Conservation (phyloP, 352 stramenopile species). For the Phytophthora agathidicida region DNA sequence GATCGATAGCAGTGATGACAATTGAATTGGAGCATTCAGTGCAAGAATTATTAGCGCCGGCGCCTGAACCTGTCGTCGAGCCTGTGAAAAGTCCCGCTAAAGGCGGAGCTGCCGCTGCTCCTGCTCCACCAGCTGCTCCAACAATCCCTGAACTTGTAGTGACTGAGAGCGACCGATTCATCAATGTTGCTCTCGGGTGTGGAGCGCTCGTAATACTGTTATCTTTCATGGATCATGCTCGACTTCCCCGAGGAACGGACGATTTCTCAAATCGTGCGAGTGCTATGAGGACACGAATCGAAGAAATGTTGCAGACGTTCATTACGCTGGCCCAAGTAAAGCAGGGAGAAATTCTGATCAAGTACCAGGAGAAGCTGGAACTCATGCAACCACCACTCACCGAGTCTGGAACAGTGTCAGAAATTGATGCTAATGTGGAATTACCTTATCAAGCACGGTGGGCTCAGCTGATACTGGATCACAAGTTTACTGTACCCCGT, state of each 20-base stretch:
- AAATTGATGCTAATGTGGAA: background rate
- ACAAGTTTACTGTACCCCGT: conserved; percentile 38
- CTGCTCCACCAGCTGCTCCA: background rate
- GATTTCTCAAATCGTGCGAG: conserved; percentile 3
- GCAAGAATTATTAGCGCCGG: conserved; percentile 4
- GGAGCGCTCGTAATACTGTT: conserved; percentile 51
- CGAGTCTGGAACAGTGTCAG: background rate
- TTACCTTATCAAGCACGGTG: conserved; percentile 42
- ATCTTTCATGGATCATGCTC: conserved; percentile 46
- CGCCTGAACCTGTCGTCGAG: conserved; percentile 18
- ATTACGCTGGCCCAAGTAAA: conserved; percentile 35
- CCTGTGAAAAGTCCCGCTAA: conserved; percentile 22
- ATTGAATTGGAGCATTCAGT: conserved; percentile 17
- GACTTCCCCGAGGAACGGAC: conserved; percentile 6
- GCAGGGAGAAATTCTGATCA: conserved; percentile 10
- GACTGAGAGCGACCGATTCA: conserved; percentile 44
- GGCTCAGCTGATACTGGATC: conserved; percentile 55
- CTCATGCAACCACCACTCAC: background rate
- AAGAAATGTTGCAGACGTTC: conserved; percentile 37
- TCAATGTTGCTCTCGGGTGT: conserved; percentile 43
- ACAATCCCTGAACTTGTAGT: conserved; percentile 21
- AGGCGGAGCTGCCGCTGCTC: background rate
- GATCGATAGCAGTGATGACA: conserved; percentile 35
- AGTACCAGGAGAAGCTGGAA: conserved; percentile 17
- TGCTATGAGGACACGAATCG: conserved; percentile 23